phyloP scores from a whole-genome alignment of 345 rosid species.

The Luvunga scandens region DNA sequence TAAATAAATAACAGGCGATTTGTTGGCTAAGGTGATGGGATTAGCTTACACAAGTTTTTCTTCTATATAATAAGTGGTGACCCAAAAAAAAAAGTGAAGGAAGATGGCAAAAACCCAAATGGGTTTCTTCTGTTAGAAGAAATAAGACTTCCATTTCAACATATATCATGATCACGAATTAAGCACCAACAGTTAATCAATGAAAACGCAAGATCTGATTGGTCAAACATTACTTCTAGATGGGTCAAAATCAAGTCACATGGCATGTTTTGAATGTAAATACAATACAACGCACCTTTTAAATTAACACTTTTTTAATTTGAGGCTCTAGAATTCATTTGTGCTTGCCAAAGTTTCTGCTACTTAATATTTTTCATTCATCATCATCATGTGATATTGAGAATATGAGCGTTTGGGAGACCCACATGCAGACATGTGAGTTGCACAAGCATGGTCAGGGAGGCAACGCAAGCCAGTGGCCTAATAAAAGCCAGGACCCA shows the following conservation, averaged over 20 bases:
- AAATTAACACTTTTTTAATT: not conserved
- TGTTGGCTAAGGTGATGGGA: too few relatives aligned
- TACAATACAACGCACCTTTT: conserved; percentile 31
- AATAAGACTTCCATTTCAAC: not conserved
- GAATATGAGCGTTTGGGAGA: conserved; percentile 33
- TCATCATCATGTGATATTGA: conserved; percentile 32
- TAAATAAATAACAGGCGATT: too few relatives aligned
- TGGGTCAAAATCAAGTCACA: conserved; percentile 49
- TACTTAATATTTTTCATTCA: not conserved
- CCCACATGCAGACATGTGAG: conserved; percentile 54
- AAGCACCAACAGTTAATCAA: not conserved
- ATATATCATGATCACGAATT: not conserved
- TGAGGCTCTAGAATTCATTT: not conserved
- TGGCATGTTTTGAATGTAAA: conserved; percentile 31
- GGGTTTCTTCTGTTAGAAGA: not conserved
- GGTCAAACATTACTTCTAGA: conserved; percentile 26
- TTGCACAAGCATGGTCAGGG: conserved; percentile 34
- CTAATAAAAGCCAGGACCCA: conserved; percentile 3
- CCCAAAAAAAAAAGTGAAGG: too few relatives aligned
- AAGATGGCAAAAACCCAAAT: not conserved
- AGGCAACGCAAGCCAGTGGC: not conserved
- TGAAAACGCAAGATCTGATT: conserved; percentile 14
- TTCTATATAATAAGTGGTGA: too few relatives aligned
- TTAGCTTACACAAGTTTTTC: too few relatives aligned
- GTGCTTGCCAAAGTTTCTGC: conserved; percentile 17